Conservation (phyloP, 2,329 filamentous ascomycete species). For the Endothia cerciana region DNA sequence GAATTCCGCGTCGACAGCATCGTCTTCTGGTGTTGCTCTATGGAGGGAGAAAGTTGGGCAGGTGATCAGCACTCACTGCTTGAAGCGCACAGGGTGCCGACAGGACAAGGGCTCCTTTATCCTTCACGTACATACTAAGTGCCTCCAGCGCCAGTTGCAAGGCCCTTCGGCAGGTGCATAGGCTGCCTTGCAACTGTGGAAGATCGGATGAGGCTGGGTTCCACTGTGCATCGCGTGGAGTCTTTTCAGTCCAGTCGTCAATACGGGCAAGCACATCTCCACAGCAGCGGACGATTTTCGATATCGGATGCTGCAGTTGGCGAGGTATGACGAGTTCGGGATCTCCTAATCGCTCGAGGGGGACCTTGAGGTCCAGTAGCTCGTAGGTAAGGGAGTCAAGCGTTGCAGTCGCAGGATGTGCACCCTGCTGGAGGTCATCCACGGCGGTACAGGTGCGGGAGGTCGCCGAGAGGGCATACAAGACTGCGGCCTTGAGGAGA, state of each 20-base stretch:
- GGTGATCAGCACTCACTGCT: not conserved
- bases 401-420: slow-evolving; percentile 7
- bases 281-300: slow-evolving; percentile 21
- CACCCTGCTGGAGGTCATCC: slow-evolving; percentile 19
- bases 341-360: slow-evolving; percentile 24
- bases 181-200: slow-evolving; percentile 7
- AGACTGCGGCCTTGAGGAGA: slow-evolving; percentile 22
- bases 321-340: slow-evolving; percentile 22
- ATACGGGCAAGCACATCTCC: slow-evolving; percentile 26
- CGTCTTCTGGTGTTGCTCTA: slow-evolving; percentile 21
- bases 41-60: not conserved
- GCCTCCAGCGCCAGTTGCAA: slow-evolving; percentile 26
- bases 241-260: slow-evolving; percentile 16
- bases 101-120: not conserved
- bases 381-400: slow-evolving; percentile 26
- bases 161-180: slow-evolving; percentile 26
- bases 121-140: slow-evolving; percentile 22
- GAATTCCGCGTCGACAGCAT: slow-evolving; percentile 11
- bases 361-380: slow-evolving; percentile 22
- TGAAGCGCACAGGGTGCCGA: not conserved
- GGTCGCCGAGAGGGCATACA: slow-evolving; percentile 20
- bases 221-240: slow-evolving; percentile 16
- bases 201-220: slow-evolving; percentile 13
- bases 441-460: slow-evolving; percentile 20
- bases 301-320: slow-evolving; percentile 17